A percentile compares a stretch with the other conserved stretches of the same genome.
Conservation (phyloP, 192 early-diverging fungal species). For the Coemansia nantahalensis region DNA sequence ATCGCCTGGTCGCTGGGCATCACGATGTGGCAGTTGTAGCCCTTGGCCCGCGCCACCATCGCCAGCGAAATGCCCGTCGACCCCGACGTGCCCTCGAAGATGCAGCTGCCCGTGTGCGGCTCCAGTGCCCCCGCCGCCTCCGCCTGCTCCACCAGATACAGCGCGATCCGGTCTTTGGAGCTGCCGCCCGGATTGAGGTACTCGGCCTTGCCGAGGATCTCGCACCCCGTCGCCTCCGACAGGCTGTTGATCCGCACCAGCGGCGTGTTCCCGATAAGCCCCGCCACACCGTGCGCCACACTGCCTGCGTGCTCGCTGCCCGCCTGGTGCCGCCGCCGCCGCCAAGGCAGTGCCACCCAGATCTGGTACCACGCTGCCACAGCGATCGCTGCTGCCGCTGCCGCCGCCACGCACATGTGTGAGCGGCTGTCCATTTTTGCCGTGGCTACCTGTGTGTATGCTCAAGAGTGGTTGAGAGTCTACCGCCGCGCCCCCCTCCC, state of each 20-base stretch:
- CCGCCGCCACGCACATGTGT: too few species aligned
- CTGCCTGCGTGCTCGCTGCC: neutral
- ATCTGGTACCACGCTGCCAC: neutral
- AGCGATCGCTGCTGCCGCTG: too few species aligned
- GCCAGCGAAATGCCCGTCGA: constrained; percentile 96
- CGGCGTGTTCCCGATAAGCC: constrained; percentile 89
- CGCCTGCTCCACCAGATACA: constrained; percentile 78
- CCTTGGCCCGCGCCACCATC: constrained; percentile 81
- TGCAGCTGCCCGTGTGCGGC: constrained; percentile 71
- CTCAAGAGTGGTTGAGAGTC: too few species aligned
- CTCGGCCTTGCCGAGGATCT: constrained; percentile 75
- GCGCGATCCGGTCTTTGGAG: constrained; percentile 91
- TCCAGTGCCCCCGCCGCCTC: constrained; percentile 65
- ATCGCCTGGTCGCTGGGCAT: constrained; percentile 93
- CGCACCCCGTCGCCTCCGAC: constrained; percentile 88
- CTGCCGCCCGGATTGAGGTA: constrained; percentile 92
- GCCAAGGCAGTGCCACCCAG: neutral
- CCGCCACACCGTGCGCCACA: constrained; percentile 63
- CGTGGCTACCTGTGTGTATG: too few species aligned
- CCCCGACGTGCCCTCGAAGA: constrained; percentile 96
- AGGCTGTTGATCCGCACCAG: constrained; percentile 82
- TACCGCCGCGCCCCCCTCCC: too few species aligned
- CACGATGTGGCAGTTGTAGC: constrained; percentile 92
- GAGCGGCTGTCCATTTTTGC: too few species aligned
- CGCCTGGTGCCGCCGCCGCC: neutral